Evolutionary conservation across 176 grass and related monocot species (phyloP), one percentile per base, ranked within the genome.

Genomic region (Aechmea fasciata): DNA sequence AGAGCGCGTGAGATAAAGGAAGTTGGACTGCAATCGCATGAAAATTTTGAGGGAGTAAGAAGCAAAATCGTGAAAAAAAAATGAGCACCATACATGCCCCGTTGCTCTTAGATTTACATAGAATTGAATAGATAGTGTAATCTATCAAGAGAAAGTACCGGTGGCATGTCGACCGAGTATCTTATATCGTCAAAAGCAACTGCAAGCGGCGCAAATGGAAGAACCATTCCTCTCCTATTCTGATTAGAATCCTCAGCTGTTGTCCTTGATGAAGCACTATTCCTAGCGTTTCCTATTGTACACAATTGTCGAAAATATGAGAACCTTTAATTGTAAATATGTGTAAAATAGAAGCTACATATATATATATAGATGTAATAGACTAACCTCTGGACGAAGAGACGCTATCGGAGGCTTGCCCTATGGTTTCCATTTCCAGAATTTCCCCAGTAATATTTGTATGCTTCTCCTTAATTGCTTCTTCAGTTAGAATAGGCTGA

Each of bases 101-200:
- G 5, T 41, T 41, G 33, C 33, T 41, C 5, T 0, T 41, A 41
- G 5, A 41, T 41, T 7, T 41, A 41, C 33, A 3, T 41, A 41
- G 3, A 41, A 41, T 41, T 41, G 33, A 7, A 41, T 41, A 41
- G 33, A 41, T 41, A 41, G 5, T 41, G 33, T 41, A 41, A 41
- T 0, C 33, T 41, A 41, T 41, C 33, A 41, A 41, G 33, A 41
- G 47, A 10, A 54, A 67, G 51, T 83, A 87, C 84, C 59, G 65
- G 64, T 51, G 82, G 86, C 86, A 89, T 89, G 77, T 85, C 86
- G 23, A 89, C 86, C 29, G 82, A 89, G 66, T 89, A 89, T 84
- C 49, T 81, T 11, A 89, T 72, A 51, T 89, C 71, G 69, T 85
- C 71, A 68, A 89, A 89, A 71, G 86, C 66, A 67, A 89, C 78